phyloP scores from a whole-genome alignment of 768 basidiomycete species.

The Kwoniella botswanensis region DNA sequence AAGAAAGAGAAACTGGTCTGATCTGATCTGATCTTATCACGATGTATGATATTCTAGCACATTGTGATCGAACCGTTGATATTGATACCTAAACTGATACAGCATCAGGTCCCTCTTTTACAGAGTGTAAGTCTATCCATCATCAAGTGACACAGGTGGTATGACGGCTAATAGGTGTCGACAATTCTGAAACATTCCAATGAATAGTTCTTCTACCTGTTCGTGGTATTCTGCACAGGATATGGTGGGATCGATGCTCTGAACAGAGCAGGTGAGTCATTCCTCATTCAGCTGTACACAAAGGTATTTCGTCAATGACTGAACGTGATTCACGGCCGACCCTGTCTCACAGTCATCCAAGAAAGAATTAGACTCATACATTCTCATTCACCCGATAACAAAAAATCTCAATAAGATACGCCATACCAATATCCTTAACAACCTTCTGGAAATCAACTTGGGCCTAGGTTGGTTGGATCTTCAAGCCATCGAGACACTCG shows the following conservation, averaged over 20 bases:
- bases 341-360: slow-evolving; percentile 9
- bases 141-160: not conserved
- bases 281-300: too few species aligned
- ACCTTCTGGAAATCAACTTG: too few species aligned
- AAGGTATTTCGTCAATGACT: too few species aligned
- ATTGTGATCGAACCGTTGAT: slow-evolving; percentile 18
- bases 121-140: slow-evolving; percentile 16
- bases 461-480: too few species aligned
- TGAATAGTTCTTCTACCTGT: slow-evolving; percentile 16
- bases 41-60: slow-evolving; percentile 8
- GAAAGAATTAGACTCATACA: slow-evolving; percentile 22
- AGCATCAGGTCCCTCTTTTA: slow-evolving; percentile 11
- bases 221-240: slow-evolving; percentile 13
- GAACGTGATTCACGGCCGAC: too few species aligned
- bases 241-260: slow-evolving; percentile 26
- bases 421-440: too few species aligned
- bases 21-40: too few species aligned
- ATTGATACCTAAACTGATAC: slow-evolving; percentile 3
- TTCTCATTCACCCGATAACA: slow-evolving; percentile 7
- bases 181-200: too few species aligned
- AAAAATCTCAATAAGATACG: slow-evolving; percentile 15
- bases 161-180: too few species aligned
- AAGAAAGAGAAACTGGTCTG: too few species aligned
- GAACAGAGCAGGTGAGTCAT: slow-evolving; percentile 18
- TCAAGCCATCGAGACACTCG: too few species aligned